Evolutionary conservation across 805 yeast genomes (phyloP), one percentile per base, ranked within the genome.

Genomic region (Maudiozyma saulgeensis): DNA sequence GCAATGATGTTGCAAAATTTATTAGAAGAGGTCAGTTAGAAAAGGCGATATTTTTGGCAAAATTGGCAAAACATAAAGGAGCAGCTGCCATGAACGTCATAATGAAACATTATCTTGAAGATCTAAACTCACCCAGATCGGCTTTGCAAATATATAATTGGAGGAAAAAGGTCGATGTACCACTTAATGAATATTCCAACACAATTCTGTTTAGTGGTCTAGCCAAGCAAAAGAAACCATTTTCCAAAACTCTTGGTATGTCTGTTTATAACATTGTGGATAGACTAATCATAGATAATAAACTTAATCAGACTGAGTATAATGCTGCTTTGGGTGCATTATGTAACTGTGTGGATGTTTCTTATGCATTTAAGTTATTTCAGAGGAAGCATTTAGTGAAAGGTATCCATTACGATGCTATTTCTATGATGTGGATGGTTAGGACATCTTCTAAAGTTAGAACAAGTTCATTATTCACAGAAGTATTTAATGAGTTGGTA

Each of bases 41-140:
- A 32, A 76, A 84, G 50, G 90, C 90, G 0, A 49, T 74, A 25
- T 70, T 69, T 54, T 62, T 80, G n/a, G 68, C 76, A 3, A 68
- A 72, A 41, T 52, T 80, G 12, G 78, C 84, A 0, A 63, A 69
- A 28, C 59, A 58, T 2, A 71, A 73, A 37, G 87, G 85, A 8
- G 55, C 71, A 0, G 85, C 80, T 32, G 85, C 79, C 1, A 75
- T 80, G 78, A 85, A 86, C 53, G 71, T 75, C n/a, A 70, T 85
- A 0, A 61, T 80, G 58, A 72, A 75, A 51, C 74, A 79, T 69
- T 68, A 73, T 41, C 63, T 82, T 4, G 61, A 62, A 7, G 57
- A 58, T 0, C 56, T 68, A 8, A 71, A 74, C 2, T 72, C 73
- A 21, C 61, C 73, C 0, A 72, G 74, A 43, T 71, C 69, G 7